Evolutionary conservation across 202 grass and related monocot species (phyloP), one percentile per base, ranked within the genome.

Genomic region (Zoysia matrella): DNA sequence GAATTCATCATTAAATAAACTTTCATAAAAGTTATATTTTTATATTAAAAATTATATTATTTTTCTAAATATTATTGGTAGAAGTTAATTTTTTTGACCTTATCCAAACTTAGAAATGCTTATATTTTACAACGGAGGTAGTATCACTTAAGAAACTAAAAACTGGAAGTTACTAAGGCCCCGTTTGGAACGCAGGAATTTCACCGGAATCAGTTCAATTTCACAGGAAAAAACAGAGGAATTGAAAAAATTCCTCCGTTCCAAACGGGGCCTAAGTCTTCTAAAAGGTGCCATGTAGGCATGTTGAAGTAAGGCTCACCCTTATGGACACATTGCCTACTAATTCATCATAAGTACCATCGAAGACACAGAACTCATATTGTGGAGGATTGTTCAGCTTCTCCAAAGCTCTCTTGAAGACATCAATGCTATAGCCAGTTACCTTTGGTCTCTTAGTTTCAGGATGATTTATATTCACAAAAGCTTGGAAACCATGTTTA

Each of bases 401-500:
- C 14, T 3, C 1, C 43, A 85, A 42, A 22, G 69, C 51, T 1
- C 51, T 3, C 8, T 43, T 7, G 1, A 80, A 85, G 60, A 85
- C 41, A 22, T 22, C 22, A 22, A 22, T 22, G 22, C 22, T 22
- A 22, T 22, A 22, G 22, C 22, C 22, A 22, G 83, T 66, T 22
- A 73, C 22, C 49, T 75, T 75, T 46, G 74, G 42, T 3, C 18
- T 48, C 40, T 45, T 8, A 8, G 54, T 54, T 72, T 54, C 55
- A 12, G 81, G 72, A 75, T 85, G 9, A 11, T 69, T 11, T 4
- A 80, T 39, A 80, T 80, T 67, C 15, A 80, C 52, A 68, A 86
- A 80, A 69, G 63, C 84, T 40, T 60, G 43, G 10, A 86, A 86
- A 13, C 70, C 84, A 60, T 68, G 15, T 69, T n/a, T 80, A 53